phyloP scores from a whole-genome alignment of 1,284 basidiomycete genomes.

The Omphalotus olearius region DNA sequence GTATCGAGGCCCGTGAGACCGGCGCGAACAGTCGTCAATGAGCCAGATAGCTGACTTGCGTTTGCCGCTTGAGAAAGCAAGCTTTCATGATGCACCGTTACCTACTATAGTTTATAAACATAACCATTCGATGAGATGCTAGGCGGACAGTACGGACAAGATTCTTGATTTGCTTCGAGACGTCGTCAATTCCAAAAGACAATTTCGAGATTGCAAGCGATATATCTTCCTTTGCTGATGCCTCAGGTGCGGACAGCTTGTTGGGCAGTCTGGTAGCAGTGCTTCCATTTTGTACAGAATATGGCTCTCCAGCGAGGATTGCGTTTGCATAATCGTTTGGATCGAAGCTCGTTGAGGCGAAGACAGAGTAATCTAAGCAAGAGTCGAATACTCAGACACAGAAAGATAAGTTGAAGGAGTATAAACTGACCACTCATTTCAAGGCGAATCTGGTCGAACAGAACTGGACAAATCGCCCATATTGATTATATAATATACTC shows the following conservation, averaged over 20 bases:
- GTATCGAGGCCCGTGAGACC: constrained; percentile 65
- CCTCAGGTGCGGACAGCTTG: constrained; percentile 42
- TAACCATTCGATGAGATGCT: constrained; percentile 1
- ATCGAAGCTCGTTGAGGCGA: constrained; percentile 70
- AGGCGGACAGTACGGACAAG: constrained; percentile 49
- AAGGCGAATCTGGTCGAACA: background rate
- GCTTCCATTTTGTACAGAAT: constrained; percentile 41
- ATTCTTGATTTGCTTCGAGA: constrained; percentile 80
- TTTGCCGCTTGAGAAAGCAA: constrained; percentile 69
- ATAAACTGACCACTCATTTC: constrained; percentile 6
- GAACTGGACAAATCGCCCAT: background rate
- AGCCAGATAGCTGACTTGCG: constrained; percentile 59
- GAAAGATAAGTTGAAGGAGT: background rate
- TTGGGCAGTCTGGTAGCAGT: constrained; percentile 22
- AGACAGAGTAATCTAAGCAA: constrained; percentile 59
- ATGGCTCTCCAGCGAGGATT: constrained; percentile 75
- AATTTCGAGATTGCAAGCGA: constrained; percentile 83
- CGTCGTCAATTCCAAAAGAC: constrained; percentile 82
- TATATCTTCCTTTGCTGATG: constrained; percentile 76
- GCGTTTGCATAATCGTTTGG: constrained; percentile 87
- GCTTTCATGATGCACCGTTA: constrained; percentile 70
- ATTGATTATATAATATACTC: too few species aligned
- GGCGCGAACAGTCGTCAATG: constrained; percentile 56
- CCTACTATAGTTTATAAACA: constrained; percentile 31
- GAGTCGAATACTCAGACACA: background rate